These are phyloP conservation scores for Mortierella sp. DNA, from an alignment of 371 early-diverging fungal species.

Conservation along the genomic window DNA sequence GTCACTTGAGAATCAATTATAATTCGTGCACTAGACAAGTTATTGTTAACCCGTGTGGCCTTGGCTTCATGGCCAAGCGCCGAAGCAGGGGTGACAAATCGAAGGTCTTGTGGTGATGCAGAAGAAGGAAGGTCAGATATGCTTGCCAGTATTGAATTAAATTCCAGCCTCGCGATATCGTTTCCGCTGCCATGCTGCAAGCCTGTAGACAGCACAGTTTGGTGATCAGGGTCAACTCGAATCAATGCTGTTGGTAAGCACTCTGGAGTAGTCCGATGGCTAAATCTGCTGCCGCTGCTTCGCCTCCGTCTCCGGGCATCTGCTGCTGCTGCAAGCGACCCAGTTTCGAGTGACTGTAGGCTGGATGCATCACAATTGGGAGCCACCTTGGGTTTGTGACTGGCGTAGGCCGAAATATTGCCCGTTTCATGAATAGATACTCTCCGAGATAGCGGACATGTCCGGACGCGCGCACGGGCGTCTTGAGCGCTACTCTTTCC, in stretches of 20 bases:
- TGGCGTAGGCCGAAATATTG: background rate
- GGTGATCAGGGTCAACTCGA: too few species aligned
- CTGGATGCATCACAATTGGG: background rate
- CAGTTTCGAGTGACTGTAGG: background rate
- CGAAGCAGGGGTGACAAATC: too few species aligned
- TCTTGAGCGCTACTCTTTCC: background rate
- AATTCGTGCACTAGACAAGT: too few species aligned
- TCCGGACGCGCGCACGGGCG: conserved; percentile 1
- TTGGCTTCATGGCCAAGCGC: too few species aligned
- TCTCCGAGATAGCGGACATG: conserved; percentile 26
- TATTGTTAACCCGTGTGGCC: too few species aligned
- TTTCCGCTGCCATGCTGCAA: too few species aligned
- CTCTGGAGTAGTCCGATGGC: background rate
- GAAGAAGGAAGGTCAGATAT: too few species aligned
- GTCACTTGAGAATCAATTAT: too few species aligned
- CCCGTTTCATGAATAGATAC: conserved; percentile 39
- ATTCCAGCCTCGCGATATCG: too few species aligned
- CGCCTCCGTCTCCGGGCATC: conserved; percentile 23
- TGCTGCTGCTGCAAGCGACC: background rate
- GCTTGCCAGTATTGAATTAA: too few species aligned
- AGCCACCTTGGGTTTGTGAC: conserved; percentile 3
- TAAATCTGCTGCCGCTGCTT: conserved; percentile 13
- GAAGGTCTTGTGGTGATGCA: too few species aligned
- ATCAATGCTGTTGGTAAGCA: background rate
- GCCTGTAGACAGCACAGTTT: too few species aligned